phyloP scores from a whole-genome alignment of 257 asterid species.

The Primulina eburnea region DNA sequence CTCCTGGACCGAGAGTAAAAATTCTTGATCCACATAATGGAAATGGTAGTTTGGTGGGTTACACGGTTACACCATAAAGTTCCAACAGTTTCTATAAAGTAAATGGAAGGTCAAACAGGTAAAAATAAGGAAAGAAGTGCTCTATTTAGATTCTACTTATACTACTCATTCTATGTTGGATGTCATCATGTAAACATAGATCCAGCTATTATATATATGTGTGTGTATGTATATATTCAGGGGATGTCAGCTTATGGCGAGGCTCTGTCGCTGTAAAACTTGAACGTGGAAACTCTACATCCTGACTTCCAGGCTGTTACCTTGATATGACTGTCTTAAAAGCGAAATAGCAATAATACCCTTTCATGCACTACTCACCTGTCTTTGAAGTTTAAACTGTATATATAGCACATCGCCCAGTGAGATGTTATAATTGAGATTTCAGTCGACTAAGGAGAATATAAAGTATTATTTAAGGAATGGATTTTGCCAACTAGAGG shows the following conservation, averaged over 20 bases:
- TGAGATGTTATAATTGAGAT: neutral
- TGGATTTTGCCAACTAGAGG: neutral
- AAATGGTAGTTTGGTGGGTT: constrained; percentile 7
- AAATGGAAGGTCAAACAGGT: neutral
- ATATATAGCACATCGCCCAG: neutral
- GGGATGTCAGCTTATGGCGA: constrained; percentile 5
- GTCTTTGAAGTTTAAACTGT: too few species aligned
- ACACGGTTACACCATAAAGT: constrained; percentile 23
- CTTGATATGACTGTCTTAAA: constrained; percentile 27
- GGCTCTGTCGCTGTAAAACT: neutral
- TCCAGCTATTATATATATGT: too few species aligned
- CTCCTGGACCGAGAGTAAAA: constrained; percentile 51
- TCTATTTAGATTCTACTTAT: too few species aligned
- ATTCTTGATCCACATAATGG: constrained; percentile 20
- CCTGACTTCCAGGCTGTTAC: constrained; percentile 45
- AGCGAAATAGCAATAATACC: constrained; percentile 29
- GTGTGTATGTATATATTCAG: too few species aligned
- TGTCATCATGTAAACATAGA: too few species aligned
- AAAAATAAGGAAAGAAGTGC: too few species aligned
- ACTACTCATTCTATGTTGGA: too few species aligned
- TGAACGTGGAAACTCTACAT: constrained; percentile 15
- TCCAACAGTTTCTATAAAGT: constrained; percentile 18
- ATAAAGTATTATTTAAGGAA: too few species aligned
- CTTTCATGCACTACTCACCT: neutral
- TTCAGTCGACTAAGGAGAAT: too few species aligned